Percentiles rank a stretch among this genome's conserved stretches.
phyloP scores from a whole-genome alignment of 257 asterid species.

The Craterostigma plantagineum region DNA sequence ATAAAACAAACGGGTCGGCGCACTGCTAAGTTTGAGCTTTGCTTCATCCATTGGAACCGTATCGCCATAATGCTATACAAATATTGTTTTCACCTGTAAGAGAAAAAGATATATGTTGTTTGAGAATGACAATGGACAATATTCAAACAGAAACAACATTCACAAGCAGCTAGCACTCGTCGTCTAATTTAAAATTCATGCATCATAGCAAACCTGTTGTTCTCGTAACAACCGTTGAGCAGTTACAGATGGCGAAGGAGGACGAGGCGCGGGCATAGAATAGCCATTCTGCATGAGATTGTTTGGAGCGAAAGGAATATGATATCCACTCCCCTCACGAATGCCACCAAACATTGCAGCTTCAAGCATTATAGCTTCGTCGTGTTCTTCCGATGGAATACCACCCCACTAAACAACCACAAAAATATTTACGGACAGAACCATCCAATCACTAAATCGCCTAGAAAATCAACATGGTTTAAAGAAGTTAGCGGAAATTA shows the following conservation, averaged over 20 bases:
- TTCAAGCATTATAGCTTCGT: conserved; percentile 98
- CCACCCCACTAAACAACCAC: conserved; percentile 76
- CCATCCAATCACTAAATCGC: neutral
- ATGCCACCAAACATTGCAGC: conserved; percentile 98
- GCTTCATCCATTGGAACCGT: too few species aligned
- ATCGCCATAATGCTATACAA: too few species aligned
- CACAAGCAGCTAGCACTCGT: too few species aligned
- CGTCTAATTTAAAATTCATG: too few species aligned
- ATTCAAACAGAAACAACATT: too few species aligned
- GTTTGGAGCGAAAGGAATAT: conserved; percentile 42
- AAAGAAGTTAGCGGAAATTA: conserved; percentile 24
- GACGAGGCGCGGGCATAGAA: conserved; percentile 38
- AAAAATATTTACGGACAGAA: conserved; percentile 8
- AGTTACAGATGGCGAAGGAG: conserved; percentile 91
- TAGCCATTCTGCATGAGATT: conserved; percentile 47
- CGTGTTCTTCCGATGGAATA: conserved; percentile 89
- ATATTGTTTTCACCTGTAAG: too few species aligned
- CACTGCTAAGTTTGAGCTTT: too few species aligned
- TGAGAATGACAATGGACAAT: too few species aligned
- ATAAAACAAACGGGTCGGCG: too few species aligned
- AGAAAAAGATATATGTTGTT: too few species aligned
- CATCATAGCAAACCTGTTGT: too few species aligned
- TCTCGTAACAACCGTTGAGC: conserved; percentile 90
- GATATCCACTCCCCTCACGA: conserved; percentile 65
- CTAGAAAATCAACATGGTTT: conserved; percentile 1